These are phyloP conservation scores for Pestalotiopsis sp. DNA, from an alignment of 2,329 filamentous ascomycete genomes.

Conservation along the genomic window DNA sequence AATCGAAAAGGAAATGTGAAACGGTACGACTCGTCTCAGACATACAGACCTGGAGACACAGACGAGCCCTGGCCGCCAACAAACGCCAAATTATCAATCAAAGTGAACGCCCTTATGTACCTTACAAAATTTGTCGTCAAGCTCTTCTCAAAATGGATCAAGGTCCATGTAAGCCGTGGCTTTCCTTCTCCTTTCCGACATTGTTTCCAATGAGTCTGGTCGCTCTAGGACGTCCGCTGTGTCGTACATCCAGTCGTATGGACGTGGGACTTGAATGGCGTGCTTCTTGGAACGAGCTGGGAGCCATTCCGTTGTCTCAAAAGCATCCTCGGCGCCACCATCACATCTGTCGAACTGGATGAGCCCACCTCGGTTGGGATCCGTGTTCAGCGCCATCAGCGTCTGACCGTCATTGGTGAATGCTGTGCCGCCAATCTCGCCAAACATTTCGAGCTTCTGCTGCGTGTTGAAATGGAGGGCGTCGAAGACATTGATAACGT, in stretches of 20 bases:
- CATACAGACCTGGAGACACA: background rate
- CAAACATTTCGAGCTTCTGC: constrained; percentile 73
- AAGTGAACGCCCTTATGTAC: too few relatives aligned
- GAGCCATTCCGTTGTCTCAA: constrained; percentile 18
- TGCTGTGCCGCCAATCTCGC: constrained; percentile 68
- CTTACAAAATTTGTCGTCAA: background rate
- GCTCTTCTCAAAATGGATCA: constrained; percentile 13
- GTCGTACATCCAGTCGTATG: constrained; percentile 28
- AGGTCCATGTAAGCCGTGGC: constrained; percentile 24
- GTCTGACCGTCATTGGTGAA: constrained; percentile 68
- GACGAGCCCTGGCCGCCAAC: background rate
- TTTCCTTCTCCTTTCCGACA: constrained; percentile 27
- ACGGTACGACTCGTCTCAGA: background rate
- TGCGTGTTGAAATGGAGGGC: constrained; percentile 62
- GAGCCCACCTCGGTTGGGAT: constrained; percentile 65
- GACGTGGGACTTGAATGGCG: constrained; percentile 15
- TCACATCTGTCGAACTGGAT: constrained; percentile 59
- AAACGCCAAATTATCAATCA: background rate
- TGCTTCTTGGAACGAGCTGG: constrained; percentile 12
- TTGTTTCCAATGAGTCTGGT: constrained; percentile 22
- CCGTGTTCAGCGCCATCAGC: constrained; percentile 68
- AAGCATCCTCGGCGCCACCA: constrained; percentile 33
- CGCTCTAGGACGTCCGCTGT: constrained; percentile 23
- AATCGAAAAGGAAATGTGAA: background rate
- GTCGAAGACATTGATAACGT: constrained; percentile 71